Conservation (phyloP, 176 grass and related monocot genomes). For the Alopecurus myosuroides region DNA sequence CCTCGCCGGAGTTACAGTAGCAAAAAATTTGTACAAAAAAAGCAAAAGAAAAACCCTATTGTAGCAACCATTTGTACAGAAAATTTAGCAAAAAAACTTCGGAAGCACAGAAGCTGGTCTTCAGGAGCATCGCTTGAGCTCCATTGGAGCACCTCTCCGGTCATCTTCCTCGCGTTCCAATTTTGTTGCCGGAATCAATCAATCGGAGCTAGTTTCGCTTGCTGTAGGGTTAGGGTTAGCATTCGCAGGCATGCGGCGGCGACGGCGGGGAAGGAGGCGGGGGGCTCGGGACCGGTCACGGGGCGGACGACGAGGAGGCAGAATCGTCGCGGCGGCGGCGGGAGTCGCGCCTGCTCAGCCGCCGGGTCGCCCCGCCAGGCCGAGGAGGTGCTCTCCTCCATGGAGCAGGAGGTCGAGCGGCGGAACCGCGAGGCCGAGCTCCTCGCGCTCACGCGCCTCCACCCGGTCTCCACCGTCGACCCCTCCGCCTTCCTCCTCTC, state of each 20-base stretch:
- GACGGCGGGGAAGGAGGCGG: neutral
- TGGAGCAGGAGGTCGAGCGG: conserved; percentile 79
- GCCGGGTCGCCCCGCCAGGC: conserved; percentile 95
- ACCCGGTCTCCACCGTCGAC: conserved; percentile 85
- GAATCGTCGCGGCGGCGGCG: conserved; percentile 60
- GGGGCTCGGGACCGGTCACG: conserved; percentile 2
- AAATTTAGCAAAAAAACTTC: no score
- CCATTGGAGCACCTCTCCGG: no score
- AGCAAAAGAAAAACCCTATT: no score
- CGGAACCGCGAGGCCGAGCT: conserved; percentile 87
- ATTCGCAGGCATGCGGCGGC: conserved; percentile 8
- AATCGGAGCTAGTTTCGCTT: conserved; percentile 6
- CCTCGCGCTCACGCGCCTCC: conserved; percentile 77
- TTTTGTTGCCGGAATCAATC: neutral
- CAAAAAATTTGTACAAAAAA: no score
- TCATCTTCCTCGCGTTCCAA: neutral
- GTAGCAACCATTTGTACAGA: no score
- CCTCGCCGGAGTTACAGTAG: no score
- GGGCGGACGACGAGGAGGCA: conserved; percentile 19
- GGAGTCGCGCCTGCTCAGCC: conserved; percentile 74
- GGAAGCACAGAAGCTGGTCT: no score
- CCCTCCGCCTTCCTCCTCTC: conserved; percentile 64
- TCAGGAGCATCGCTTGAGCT: no score
- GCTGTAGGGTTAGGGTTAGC: conserved; percentile 21
- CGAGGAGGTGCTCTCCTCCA: conserved; percentile 94